These are phyloP conservation scores for Claviceps monticola DNA, from an alignment of 2,329 filamentous ascomycete species.

Conservation along the genomic window DNA sequence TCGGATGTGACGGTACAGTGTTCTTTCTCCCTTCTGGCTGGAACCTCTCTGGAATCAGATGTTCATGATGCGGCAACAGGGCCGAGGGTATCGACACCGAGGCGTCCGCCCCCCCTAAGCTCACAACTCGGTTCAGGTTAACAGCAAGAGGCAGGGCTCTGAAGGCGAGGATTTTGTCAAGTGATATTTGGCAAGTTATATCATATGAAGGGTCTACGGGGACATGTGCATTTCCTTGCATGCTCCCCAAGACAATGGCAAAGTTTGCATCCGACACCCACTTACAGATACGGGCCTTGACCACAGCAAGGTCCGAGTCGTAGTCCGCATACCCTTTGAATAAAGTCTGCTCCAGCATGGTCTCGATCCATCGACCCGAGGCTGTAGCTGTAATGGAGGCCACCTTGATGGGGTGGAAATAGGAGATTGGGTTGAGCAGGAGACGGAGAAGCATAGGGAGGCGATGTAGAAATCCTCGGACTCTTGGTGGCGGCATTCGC, in stretches of 20 bases:
- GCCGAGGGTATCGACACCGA: conserved; percentile 1
- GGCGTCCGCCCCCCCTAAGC: conserved; percentile 1
- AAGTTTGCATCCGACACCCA: conserved; percentile 4
- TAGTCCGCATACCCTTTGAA: conserved; percentile 3
- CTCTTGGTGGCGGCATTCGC: not conserved
- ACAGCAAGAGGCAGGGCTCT: conserved; percentile 1
- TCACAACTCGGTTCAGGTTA: not conserved
- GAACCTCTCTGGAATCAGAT: conserved; percentile 1
- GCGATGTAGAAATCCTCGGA: conserved; percentile 3
- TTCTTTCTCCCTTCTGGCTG: not conserved
- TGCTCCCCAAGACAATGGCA: conserved; percentile 1
- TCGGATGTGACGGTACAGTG: no score
- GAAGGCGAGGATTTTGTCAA: conserved; percentile 1
- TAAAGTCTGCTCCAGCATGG: conserved; percentile 1
- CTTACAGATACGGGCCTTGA: conserved; percentile 3
- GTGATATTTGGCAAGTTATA: conserved; percentile 2
- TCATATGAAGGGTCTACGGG: not conserved
- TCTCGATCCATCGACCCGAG: conserved; percentile 3
- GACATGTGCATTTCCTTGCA: conserved; percentile 3
- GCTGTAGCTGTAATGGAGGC: conserved; percentile 5
- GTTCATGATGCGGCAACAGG: conserved; percentile 5
- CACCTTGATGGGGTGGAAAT: conserved; percentile 3
- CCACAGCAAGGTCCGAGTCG: conserved; percentile 1
- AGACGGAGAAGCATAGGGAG: conserved; percentile 5
- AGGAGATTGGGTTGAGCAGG: conserved; percentile 2